phyloP scores from a whole-genome alignment of 2,329 filamentous ascomycete genomes.

The Alternaria triticina region DNA sequence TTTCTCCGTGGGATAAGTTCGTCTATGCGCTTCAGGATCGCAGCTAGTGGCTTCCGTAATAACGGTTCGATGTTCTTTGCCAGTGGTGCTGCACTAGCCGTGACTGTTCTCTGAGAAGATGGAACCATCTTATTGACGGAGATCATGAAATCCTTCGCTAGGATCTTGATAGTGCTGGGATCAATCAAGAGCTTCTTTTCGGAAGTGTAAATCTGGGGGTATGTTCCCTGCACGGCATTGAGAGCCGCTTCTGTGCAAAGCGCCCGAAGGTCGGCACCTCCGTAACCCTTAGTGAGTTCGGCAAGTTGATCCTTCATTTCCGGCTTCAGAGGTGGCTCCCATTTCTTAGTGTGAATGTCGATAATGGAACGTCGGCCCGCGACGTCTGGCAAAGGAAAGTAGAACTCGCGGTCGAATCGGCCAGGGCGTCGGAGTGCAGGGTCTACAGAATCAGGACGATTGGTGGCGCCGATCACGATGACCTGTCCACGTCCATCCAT shows the following conservation, averaged over 20 bases:
- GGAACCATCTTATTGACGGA: slow-evolving; percentile 96
- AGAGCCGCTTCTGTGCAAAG: slow-evolving; percentile 95
- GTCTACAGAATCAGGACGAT: slow-evolving; percentile 94
- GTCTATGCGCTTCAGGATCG: slow-evolving; percentile 74
- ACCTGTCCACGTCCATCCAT: slow-evolving; percentile 72
- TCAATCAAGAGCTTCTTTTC: slow-evolving; percentile 90
- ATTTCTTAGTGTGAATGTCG: slow-evolving; percentile 93
- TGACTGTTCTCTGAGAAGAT: slow-evolving; percentile 88
- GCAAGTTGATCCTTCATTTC: slow-evolving; percentile 84
- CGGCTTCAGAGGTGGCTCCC: slow-evolving; percentile 77
- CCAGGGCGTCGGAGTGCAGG: slow-evolving; percentile 93
- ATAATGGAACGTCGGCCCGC: slow-evolving; percentile 84
- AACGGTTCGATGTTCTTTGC: slow-evolving; percentile 82
- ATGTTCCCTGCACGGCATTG: slow-evolving; percentile 93
- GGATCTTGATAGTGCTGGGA: slow-evolving; percentile 80
- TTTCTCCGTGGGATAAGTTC: slow-evolving; percentile 83
- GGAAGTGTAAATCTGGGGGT: slow-evolving; percentile 93
- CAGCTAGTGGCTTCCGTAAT: slow-evolving; percentile 72
- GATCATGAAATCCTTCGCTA: slow-evolving; percentile 95
- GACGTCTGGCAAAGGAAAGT: slow-evolving; percentile 88
- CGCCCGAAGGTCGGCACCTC: slow-evolving; percentile 91
- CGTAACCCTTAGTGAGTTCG: slow-evolving; percentile 92
- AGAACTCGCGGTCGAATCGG: slow-evolving; percentile 96
- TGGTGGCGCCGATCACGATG: slow-evolving; percentile 98
- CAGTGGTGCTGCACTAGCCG: slow-evolving; percentile 81